Evolutionary conservation across 495 filamentous ascomycete genomes (phyloP), one percentile per base, ranked within the genome.

Genomic region (Daldinia vernicosa): DNA sequence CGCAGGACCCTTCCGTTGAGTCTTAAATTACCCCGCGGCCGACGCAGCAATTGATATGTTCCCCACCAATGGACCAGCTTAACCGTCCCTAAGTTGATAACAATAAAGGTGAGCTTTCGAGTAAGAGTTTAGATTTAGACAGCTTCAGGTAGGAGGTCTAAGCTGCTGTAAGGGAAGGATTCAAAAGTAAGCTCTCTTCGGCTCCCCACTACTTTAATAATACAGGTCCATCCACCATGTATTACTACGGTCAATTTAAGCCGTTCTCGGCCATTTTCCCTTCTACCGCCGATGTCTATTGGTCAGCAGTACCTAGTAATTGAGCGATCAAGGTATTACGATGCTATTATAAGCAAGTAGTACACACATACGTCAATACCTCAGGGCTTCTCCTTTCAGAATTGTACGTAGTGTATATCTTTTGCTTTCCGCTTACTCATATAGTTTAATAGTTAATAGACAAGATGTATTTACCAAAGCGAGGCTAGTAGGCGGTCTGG

Each of bases 21-120:
- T 50, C 61, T 45, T 5, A 60, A 55, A 64, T 40, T 61, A 66
- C 70, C 70, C 70, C 70, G 65, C 70, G 69, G 64, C 55, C 69
- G 69, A 54, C 63, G 56, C 43, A 72, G 61, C 39, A 52, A 47
- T 47, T 47, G 50, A 6, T 6, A 5, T 53, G 12, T 22, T 62
- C 30, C 52, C 63, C 53, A 55, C 63, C 63, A 71, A 71, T 71
- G 9, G 62, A 35, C 39, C 50, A 30, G 54, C 32, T 63, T 53
- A 50, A 5, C 64, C 50, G 19, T 55, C 52, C 8, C 19, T 24
- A 47, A 24, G 30, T 57, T 26, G 50, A 5, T n/a, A 45, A 59
- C 30, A 58, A 68, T 57, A 52, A 55, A 63, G 60, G 54, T 47
- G 61, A 68, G 63, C 54, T 61, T 67, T 47, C 17, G 28, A 53